phyloP scores from a whole-genome alignment of 805 yeast species.

The Ogataea paraovalis region DNA sequence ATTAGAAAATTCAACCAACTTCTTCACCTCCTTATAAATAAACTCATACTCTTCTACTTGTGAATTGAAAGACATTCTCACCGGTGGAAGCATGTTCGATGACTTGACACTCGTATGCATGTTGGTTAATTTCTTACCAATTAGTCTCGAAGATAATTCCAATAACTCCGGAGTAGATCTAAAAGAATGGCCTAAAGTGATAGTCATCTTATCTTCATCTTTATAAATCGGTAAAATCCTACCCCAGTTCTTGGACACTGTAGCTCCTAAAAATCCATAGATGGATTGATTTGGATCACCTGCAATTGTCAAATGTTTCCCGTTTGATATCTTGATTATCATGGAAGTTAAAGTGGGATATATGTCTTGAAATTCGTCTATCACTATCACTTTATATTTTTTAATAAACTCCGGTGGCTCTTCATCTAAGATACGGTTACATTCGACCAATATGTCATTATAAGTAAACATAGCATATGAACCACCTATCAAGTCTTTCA shows the following conservation, averaged over 20 bases:
- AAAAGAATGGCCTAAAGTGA: conserved; percentile 48
- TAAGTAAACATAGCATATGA: conserved; percentile 21
- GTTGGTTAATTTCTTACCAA: conserved; percentile 15
- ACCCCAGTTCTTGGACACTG: conserved; percentile 23
- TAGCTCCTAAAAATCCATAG: conserved; percentile 61
- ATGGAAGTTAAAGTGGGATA: conserved; percentile 47
- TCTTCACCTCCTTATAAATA: conserved; percentile 40
- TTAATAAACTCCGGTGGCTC: conserved; percentile 18
- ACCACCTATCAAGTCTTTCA: conserved; percentile 20
- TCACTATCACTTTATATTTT: conserved; percentile 41
- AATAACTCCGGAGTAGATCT: conserved; percentile 59
- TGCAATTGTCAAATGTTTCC: conserved; percentile 57
- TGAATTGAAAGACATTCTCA: conserved; percentile 25
- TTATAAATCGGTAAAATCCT: conserved; percentile 14
- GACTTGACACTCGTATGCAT: conserved; percentile 17
- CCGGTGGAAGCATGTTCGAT: conserved; percentile 18
- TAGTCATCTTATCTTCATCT: conserved; percentile 23
- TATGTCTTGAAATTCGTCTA: conserved; percentile 76
- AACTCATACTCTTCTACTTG: conserved; percentile 39
- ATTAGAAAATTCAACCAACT: conserved; percentile 38
- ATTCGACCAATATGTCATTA: conserved; percentile 22
- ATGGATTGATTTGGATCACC: conserved; percentile 73
- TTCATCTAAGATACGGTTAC: conserved; percentile 12
- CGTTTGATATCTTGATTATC: conserved; percentile 33
- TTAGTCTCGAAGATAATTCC: conserved; percentile 34